Evolutionary conservation across 441 rosid species (phyloP).

Genomic region (Pelargonium citronellum): DNA sequence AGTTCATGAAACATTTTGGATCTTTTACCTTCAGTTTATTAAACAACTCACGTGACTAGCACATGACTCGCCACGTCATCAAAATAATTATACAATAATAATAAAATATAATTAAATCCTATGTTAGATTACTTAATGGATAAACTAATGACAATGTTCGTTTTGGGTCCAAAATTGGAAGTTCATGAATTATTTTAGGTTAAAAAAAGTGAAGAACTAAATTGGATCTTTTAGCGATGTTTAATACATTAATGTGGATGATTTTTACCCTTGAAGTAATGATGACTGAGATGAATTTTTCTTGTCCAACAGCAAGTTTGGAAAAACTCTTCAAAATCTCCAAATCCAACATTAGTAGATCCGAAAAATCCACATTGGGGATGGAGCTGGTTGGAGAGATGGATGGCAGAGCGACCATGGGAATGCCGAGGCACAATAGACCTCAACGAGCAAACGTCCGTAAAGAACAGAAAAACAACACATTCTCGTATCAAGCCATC

Average conservation of each 20-base stretch:
- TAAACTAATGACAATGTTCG: too few species aligned
- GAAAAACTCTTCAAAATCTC: slow-evolving; percentile 47
- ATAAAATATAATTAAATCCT: too few species aligned
- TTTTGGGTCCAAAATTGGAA: too few species aligned
- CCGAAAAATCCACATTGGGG: slow-evolving; percentile 89
- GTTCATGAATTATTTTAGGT: too few species aligned
- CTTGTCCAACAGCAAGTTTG: slow-evolving; percentile 43
- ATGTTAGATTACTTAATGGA: too few species aligned
- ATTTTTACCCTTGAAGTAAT: too few species aligned
- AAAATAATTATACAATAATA: too few species aligned
- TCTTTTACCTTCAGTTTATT: too few species aligned
- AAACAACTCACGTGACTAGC: too few species aligned
- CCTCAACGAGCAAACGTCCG: slow-evolving; percentile 48
- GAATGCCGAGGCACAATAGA: slow-evolving; percentile 45
- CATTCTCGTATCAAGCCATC: slow-evolving; percentile 36
- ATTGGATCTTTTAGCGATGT: slow-evolving; percentile 1
- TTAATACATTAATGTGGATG: slow-evolving; percentile 6
- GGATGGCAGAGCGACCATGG: slow-evolving; percentile 92
- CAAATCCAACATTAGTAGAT: slow-evolving; percentile 62
- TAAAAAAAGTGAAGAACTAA: background rate
- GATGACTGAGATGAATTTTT: slow-evolving; percentile 13
- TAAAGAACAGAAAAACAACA: slow-evolving; percentile 45
- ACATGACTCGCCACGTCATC: too few species aligned
- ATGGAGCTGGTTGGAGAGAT: slow-evolving; percentile 96
- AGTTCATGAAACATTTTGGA: too few species aligned